A percentile compares a stretch with the other conserved stretches of the same genome.
These are phyloP conservation scores for Erodium texanum DNA, from an alignment of 441 rosid species.

Conservation along the genomic window DNA sequence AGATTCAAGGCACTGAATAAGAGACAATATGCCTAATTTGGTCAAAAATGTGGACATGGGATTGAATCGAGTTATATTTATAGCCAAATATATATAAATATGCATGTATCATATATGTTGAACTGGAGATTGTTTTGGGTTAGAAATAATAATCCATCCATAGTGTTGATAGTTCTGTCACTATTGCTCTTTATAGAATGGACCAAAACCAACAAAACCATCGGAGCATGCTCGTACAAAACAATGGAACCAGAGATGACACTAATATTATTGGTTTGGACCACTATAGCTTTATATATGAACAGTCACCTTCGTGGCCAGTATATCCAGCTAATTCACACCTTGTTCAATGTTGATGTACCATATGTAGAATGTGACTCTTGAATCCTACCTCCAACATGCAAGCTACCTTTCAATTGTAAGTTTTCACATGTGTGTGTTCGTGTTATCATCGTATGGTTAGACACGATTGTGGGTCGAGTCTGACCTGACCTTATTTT, in stretches of 20 bases:
- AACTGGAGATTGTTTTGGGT: not conserved
- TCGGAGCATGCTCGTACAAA: not conserved
- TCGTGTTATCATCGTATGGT: not conserved
- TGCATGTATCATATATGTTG: not conserved
- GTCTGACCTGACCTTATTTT: no score
- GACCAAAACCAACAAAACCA: not conserved
- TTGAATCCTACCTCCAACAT: not conserved
- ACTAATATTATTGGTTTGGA: conserved; percentile 7
- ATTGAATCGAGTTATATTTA: no score
- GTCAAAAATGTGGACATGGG: not conserved
- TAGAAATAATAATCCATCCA: no score
- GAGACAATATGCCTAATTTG: not conserved
- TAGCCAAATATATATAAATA: no score
- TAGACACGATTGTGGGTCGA: no score
- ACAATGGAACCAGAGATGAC: not conserved
- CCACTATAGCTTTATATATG: conserved; percentile 17
- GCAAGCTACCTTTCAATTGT: not conserved
- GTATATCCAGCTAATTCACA: conserved; percentile 10
- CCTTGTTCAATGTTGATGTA: not conserved
- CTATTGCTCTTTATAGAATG: not conserved
- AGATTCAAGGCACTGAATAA: not conserved
- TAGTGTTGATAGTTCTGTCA: not conserved
- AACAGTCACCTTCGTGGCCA: conserved; percentile 20
- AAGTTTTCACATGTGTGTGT: not conserved
- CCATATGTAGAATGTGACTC: conserved; percentile 10